phyloP scores from a whole-genome alignment of 139 green algal genomes.

The Micractinium conductrix region DNA sequence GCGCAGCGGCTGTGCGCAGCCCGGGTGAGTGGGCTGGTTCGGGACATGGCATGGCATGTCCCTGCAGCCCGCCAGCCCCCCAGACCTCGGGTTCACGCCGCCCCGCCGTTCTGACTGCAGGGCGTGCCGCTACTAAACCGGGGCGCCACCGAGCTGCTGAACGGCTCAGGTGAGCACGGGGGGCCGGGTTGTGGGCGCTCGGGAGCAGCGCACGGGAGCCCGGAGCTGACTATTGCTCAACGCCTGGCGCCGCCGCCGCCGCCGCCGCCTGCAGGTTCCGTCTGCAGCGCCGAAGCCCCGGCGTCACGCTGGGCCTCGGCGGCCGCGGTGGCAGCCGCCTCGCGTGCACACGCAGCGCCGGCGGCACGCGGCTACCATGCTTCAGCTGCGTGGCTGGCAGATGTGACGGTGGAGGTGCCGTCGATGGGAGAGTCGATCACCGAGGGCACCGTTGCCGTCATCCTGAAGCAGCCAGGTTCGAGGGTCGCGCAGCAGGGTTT shows the following conservation, averaged over 20 bases:
- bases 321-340: too few relatives aligned
- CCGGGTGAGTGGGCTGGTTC: background rate
- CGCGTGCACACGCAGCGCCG: too few relatives aligned
- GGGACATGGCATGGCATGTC: too few relatives aligned
- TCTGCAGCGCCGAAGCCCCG: background rate
- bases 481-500: too few relatives aligned
- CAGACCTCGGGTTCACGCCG: background rate
- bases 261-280: background rate
- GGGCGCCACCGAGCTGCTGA: background rate
- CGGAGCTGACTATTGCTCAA: too few relatives aligned
- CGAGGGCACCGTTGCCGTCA: constrained; percentile 85
- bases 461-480: constrained; percentile 74
- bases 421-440: constrained; percentile 95
- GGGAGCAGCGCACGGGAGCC: too few relatives aligned
- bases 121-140: constrained; percentile 4
- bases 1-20: constrained; percentile 8
- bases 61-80: too few relatives aligned
- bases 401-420: constrained; percentile 68
- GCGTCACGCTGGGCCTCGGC: background rate
- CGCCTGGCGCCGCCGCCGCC: background rate
- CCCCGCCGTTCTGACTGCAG: constrained; percentile 9
- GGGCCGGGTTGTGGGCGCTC: background rate
- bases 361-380: too few relatives aligned
- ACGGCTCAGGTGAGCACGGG: constrained; percentile 11
- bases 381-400: too few relatives aligned